phyloP scores from a whole-genome alignment of 2,329 filamentous ascomycete species.

The Aspergillus fructus region DNA sequence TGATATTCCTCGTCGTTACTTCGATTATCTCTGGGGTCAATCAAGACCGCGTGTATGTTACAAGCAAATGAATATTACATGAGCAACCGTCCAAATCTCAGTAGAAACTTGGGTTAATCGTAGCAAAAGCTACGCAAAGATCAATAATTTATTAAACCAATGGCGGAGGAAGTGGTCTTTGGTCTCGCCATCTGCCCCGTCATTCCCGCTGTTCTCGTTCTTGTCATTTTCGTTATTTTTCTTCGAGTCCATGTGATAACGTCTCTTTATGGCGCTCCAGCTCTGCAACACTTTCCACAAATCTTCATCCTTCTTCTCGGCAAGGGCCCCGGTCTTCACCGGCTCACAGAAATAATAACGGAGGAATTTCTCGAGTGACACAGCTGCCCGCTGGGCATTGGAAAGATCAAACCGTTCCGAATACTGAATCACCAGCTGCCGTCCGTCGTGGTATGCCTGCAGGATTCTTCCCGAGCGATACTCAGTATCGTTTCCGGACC shows the following conservation, averaged over 20 bases:
- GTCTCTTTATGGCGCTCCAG: not conserved
- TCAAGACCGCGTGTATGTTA: constrained; percentile 20
- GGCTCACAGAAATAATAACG: constrained; percentile 13
- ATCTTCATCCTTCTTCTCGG: not conserved
- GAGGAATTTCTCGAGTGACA: constrained; percentile 5
- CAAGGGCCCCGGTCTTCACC: not conserved
- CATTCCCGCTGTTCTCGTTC: not conserved
- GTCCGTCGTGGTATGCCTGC: constrained; percentile 10
- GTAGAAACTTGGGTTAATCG: not conserved
- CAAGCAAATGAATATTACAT: constrained; percentile 13
- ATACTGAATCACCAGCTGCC: constrained; percentile 8
- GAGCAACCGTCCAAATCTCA: not conserved
- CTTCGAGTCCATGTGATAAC: not conserved
- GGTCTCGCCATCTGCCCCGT: not conserved
- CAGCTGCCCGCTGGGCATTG: not conserved
- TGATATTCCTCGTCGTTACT: constrained; percentile 11
- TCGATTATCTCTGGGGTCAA: constrained; percentile 8
- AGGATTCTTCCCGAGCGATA: constrained; percentile 6
- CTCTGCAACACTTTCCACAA: not conserved
- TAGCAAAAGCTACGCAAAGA: not conserved
- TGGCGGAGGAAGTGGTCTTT: not conserved
- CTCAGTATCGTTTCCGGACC: not conserved
- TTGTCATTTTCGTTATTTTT: not conserved
- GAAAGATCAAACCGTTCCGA: not conserved
- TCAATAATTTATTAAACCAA: not conserved